Percentiles rank a stretch among this genome's conserved stretches.
phyloP scores from a whole-genome alignment of 208 protist species.

The Angomonas ambiguus region DNA sequence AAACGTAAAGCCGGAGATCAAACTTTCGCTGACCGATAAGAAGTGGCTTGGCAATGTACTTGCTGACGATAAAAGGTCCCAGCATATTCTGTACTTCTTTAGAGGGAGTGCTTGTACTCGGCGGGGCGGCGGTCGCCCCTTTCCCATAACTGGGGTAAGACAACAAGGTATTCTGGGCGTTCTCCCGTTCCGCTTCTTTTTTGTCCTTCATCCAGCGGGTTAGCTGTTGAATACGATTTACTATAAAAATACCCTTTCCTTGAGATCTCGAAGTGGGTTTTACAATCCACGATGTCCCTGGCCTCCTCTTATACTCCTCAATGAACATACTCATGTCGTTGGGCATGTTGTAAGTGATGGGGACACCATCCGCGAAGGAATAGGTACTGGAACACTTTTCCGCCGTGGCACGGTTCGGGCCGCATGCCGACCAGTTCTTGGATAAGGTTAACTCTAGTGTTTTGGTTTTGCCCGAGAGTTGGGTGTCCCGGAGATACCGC shows the following conservation, averaged over 20 bases:
- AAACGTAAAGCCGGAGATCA: constrained; percentile 96
- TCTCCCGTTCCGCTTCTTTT: constrained; percentile 41
- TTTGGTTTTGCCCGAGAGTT: constrained; percentile 24
- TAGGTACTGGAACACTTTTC: constrained; percentile 14
- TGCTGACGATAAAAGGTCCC: constrained; percentile 87
- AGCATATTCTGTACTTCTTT: constrained; percentile 21
- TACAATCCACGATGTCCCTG: constrained; percentile 92
- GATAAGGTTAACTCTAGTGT: constrained; percentile 32
- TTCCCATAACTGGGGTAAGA: background rate
- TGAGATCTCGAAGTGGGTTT: constrained; percentile 93
- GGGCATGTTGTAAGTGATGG: constrained; percentile 93
- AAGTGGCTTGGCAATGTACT: constrained; percentile 94
- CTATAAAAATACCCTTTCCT: constrained; percentile 96
- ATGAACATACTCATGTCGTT: constrained; percentile 93
- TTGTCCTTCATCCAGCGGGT: constrained; percentile 72
- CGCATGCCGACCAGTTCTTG: constrained; percentile 26
- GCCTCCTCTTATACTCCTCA: constrained; percentile 90
- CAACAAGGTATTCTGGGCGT: background rate
- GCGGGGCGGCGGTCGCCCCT: background rate
- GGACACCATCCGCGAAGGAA: constrained; percentile 82
- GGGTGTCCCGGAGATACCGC: constrained; percentile 64
- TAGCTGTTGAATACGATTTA: constrained; percentile 90
- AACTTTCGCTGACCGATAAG: constrained; percentile 97
- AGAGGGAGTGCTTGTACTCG: background rate
- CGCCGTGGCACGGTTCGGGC: constrained; percentile 10